These are phyloP conservation scores for Sordariomycetes sp. DNA, from an alignment of 2,329 filamentous ascomycete species.

Conservation along the genomic window DNA sequence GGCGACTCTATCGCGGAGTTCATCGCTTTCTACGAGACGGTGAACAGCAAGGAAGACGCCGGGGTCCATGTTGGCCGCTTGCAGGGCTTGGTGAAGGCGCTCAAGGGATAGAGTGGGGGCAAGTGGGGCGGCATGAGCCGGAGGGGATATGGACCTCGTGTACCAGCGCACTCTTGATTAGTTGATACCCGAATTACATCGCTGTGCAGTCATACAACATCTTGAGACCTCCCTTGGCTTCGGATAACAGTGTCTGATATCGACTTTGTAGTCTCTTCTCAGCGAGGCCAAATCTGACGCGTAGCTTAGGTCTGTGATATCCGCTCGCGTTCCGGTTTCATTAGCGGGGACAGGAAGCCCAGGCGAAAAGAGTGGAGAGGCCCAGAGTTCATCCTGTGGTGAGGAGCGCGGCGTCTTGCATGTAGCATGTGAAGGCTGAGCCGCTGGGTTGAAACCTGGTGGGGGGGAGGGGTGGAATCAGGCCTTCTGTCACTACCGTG, in stretches of 20 bases:
- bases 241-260: neutral
- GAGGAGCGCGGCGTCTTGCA: neutral
- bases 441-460: neutral
- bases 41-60: constrained; percentile 24
- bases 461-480: neutral
- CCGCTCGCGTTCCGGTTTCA: too few relatives aligned
- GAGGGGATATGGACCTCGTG: neutral
- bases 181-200: neutral
- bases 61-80: constrained; percentile 18
- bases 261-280: too few relatives aligned
- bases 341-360: too few relatives aligned
- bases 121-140: neutral
- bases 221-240: neutral
- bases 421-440: neutral
- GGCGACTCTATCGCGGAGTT: constrained; percentile 42
- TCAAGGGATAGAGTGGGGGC: constrained; percentile 9
- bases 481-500: neutral
- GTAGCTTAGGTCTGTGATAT: too few relatives aligned
- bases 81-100: constrained; percentile 22
- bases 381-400: neutral
- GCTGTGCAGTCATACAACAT: neutral
- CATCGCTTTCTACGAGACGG: constrained; percentile 33
- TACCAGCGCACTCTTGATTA: neutral
- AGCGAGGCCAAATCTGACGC: too few relatives aligned
- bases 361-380: too few relatives aligned